Percentiles rank a stretch among this genome's conserved stretches.
These are phyloP conservation scores for Pyricularia sp. DNA, from an alignment of 2,329 filamentous ascomycete species.

Conservation along the genomic window DNA sequence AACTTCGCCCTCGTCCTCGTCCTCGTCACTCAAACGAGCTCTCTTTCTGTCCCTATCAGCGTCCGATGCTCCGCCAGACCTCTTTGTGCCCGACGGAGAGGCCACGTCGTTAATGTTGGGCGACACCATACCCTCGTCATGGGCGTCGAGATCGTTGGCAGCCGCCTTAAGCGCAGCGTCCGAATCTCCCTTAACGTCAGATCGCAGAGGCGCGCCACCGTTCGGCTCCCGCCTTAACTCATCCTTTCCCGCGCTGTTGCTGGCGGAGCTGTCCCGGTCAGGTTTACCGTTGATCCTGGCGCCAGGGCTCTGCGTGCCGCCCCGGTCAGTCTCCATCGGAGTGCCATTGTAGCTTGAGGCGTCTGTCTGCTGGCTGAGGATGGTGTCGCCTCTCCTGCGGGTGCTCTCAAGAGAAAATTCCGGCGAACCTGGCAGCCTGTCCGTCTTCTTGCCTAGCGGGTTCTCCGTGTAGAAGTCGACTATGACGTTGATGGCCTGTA, in stretches of 20 bases:
- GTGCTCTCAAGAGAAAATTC: conserved; percentile 48
- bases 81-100: conserved; percentile 18
- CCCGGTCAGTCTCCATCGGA: conserved; percentile 35
- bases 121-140: conserved; percentile 8
- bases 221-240: neutral
- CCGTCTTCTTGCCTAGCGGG: conserved; percentile 48
- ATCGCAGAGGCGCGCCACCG: conserved; percentile 5
- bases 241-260: conserved; percentile 7
- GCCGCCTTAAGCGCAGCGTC: conserved; percentile 21
- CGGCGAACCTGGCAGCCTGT: conserved; percentile 40
- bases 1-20: conserved; percentile 19
- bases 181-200: conserved; percentile 18
- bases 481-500: conserved; percentile 67
- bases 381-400: conserved; percentile 31
- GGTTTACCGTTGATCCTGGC: conserved; percentile 27
- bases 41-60: conserved; percentile 14
- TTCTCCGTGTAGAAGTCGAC: conserved; percentile 59
- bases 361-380: conserved; percentile 30
- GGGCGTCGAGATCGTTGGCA: conserved; percentile 19
- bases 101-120: conserved; percentile 13
- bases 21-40: conserved; percentile 15
- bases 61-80: conserved; percentile 13
- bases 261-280: conserved; percentile 21
- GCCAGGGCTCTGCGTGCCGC: conserved; percentile 36
- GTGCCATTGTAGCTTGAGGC: conserved; percentile 40